Evolutionary conservation across 768 basidiomycete species (phyloP).

Genomic region (Termitomyces sp.): DNA sequence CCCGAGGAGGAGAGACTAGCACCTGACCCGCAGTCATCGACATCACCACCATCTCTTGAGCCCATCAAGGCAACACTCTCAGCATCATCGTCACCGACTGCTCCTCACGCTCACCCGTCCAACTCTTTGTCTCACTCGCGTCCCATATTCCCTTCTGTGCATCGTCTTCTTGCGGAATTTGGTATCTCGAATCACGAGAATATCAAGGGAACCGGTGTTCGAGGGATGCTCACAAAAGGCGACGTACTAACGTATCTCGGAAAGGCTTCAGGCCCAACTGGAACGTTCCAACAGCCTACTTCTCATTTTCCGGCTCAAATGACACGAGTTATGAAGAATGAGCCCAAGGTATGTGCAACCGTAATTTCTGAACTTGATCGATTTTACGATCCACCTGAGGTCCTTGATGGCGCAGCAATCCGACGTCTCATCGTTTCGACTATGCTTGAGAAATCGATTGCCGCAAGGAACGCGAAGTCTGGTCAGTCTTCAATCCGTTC

Average conservation of each 20-base stretch:
- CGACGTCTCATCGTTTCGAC: slow-evolving; percentile 60
- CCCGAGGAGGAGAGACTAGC: slow-evolving; percentile 41
- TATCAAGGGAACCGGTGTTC: slow-evolving; percentile 84
- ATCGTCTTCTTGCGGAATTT: slow-evolving; percentile 70
- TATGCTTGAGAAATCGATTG: slow-evolving; percentile 49
- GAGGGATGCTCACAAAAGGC: slow-evolving; percentile 95
- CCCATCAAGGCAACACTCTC: slow-evolving; percentile 20
- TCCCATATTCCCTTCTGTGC: slow-evolving; percentile 87
- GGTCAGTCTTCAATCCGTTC: slow-evolving; percentile 23
- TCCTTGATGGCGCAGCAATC: slow-evolving; percentile 59
- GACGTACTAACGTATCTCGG: slow-evolving; percentile 88
- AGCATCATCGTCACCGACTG: slow-evolving; percentile 19
- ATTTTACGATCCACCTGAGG: slow-evolving; percentile 20
- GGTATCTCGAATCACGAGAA: slow-evolving; percentile 49
- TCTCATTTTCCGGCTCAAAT: slow-evolving; percentile 24
- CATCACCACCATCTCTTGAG: slow-evolving; percentile 24
- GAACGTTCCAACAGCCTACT: slow-evolving; percentile 57
- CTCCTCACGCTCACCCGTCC: slow-evolving; percentile 27
- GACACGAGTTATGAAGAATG: slow-evolving; percentile 25
- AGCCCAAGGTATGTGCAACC: slow-evolving; percentile 20
- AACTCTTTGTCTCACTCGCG: slow-evolving; percentile 46
- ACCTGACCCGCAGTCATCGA: slow-evolving; percentile 19
- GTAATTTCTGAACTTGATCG: not conserved
- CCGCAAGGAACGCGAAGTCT: slow-evolving; percentile 38
- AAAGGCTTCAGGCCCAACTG: slow-evolving; percentile 70